phyloP scores from a whole-genome alignment of 371 early-diverging fungal species.

The Haplosporangium sp. region DNA sequence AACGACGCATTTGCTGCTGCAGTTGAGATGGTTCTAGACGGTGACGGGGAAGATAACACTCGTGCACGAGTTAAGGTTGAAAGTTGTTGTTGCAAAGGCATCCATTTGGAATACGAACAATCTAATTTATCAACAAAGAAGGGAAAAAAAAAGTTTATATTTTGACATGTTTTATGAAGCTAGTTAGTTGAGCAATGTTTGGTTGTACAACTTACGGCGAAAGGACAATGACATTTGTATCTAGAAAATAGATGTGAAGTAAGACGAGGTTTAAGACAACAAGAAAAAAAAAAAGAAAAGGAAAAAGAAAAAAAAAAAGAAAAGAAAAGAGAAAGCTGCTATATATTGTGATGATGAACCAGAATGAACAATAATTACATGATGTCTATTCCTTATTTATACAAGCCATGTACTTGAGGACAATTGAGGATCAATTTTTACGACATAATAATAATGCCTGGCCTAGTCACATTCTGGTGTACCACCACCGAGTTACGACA shows the following conservation, averaged over 20 bases:
- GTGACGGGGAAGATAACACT: background rate
- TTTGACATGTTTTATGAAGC: background rate
- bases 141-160: background rate
- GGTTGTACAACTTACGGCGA: conserved; percentile 13
- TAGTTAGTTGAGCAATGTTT: background rate
- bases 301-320: background rate
- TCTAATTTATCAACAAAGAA: background rate
- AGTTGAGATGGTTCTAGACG: background rate
- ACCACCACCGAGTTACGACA: conserved; percentile 2
- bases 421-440: too few relatives aligned
- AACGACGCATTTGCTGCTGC: background rate
- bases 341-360: background rate
- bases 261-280: background rate
- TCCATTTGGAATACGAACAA: conserved; percentile 8
- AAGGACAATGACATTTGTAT: background rate
- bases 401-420: background rate
- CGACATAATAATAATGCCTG: too few relatives aligned
- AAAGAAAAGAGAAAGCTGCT: background rate
- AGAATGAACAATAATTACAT: background rate
- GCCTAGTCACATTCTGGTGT: too few relatives aligned
- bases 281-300: background rate
- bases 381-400: background rate
- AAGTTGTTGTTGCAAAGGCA: conserved; percentile 10
- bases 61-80: background rate
- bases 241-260: background rate